These are phyloP conservation scores for Cryptococcus sp. DNA, from an alignment of 1,284 basidiomycete species.

Conservation along the genomic window DNA sequence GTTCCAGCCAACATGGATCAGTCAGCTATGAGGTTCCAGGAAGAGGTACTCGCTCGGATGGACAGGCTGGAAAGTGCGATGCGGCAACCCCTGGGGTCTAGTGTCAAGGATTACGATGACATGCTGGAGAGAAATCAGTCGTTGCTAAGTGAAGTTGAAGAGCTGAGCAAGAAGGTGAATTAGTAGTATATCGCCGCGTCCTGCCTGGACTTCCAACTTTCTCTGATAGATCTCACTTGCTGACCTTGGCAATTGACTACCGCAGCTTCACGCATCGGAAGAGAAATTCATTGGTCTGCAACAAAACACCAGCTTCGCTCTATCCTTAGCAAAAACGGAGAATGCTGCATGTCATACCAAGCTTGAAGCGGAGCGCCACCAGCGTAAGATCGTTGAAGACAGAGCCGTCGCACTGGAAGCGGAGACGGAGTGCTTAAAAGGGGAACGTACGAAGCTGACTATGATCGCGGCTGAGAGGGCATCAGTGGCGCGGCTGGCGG, in stretches of 20 bases:
- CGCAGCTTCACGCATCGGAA: slow-evolving; percentile 10
- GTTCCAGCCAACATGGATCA: slow-evolving; percentile 6
- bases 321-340: not conserved
- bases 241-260: not conserved
- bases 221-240: not conserved
- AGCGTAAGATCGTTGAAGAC: slow-evolving; percentile 3
- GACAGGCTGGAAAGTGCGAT: slow-evolving; percentile 20
- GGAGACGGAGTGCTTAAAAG: slow-evolving; percentile 6
- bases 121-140: slow-evolving; percentile 18
- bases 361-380: slow-evolving; percentile 1
- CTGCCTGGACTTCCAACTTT: not conserved
- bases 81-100: slow-evolving; percentile 15
- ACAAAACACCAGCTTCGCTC: not conserved
- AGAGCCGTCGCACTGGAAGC: slow-evolving; percentile 5
- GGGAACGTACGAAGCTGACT: slow-evolving; percentile 7
- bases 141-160: slow-evolving; percentile 19
- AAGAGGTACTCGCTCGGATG: slow-evolving; percentile 19
- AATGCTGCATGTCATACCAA: not conserved
- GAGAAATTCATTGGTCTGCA: slow-evolving; percentile 14
- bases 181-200: not conserved
- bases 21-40: slow-evolving; percentile 13
- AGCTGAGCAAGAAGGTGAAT: slow-evolving; percentile 16
- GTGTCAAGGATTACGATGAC: slow-evolving; percentile 22
- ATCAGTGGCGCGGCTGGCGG: slow-evolving; percentile 13
- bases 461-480: slow-evolving; percentile 17